A percentile compares a stretch with the other conserved stretches of the same genome.
Conservation (phyloP, 2,329 filamentous ascomycete species). For the Achaetomium macrosporum region DNA sequence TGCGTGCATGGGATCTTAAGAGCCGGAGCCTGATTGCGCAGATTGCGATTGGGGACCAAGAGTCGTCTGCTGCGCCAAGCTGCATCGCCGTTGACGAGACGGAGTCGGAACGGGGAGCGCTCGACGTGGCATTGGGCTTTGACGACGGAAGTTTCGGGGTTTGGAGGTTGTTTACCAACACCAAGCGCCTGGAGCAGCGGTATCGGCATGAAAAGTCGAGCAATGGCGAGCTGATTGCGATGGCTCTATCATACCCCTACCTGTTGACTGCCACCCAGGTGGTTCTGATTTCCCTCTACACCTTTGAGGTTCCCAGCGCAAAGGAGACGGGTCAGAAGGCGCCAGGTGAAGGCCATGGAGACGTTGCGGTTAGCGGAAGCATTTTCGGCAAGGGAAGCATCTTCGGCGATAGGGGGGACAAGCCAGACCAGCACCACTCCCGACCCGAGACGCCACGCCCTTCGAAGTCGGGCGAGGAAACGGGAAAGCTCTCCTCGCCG, state of each 20-base stretch:
- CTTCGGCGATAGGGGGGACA: too few relatives aligned
- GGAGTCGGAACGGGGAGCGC: slow-evolving; percentile 34
- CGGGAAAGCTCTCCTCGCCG: slow-evolving; percentile 34
- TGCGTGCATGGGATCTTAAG: slow-evolving; percentile 74
- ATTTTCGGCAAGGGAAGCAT: not conserved
- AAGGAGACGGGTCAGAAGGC: slow-evolving; percentile 4
- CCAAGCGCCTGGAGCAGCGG: slow-evolving; percentile 39
- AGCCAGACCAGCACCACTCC: too few relatives aligned
- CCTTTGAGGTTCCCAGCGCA: slow-evolving; percentile 41
- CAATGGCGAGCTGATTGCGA: slow-evolving; percentile 60
- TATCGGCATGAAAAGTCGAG: slow-evolving; percentile 58
- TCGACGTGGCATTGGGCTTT: slow-evolving; percentile 65
- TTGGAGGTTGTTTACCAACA: slow-evolving; percentile 52
- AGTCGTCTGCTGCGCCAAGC: slow-evolving; percentile 42
- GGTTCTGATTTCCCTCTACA: slow-evolving; percentile 72
- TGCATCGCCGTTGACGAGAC: slow-evolving; percentile 61
- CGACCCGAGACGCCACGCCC: too few relatives aligned
- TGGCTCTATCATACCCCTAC: slow-evolving; percentile 71
- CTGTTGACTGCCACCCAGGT: slow-evolving; percentile 70
- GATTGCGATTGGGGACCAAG: slow-evolving; percentile 29
- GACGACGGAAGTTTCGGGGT: slow-evolving; percentile 64
- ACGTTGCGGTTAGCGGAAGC: not conserved
- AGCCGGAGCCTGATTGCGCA: slow-evolving; percentile 55
- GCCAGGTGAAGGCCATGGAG: not conserved
- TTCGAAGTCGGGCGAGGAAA: not conserved